Evolutionary conservation across 768 basidiomycete species (phyloP).

Genomic region (Suillus paluster): DNA sequence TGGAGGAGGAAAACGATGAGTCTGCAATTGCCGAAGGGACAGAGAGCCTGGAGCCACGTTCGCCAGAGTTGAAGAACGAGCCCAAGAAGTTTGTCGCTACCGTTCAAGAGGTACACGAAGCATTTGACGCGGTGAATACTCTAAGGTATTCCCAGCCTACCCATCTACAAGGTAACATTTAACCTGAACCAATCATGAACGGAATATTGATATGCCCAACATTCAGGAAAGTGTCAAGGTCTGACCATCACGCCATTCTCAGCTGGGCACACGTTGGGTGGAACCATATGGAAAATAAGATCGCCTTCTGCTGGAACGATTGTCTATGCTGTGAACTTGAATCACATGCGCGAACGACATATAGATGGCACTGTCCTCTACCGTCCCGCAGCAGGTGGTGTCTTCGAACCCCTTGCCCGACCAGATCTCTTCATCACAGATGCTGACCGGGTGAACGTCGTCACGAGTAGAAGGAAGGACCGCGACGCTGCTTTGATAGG

Average conservation of each 20-base stretch:
- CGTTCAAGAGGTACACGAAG: conserved; percentile 84
- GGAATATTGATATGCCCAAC: not conserved
- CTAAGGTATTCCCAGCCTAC: conserved; percentile 95
- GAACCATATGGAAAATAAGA: conserved; percentile 98
- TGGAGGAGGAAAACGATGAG: conserved; percentile 28
- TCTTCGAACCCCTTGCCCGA: conserved; percentile 84
- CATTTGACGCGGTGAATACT: conserved; percentile 90
- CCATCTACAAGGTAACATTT: conserved; percentile 79
- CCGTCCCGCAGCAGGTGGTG: conserved; percentile 70
- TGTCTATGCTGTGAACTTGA: conserved; percentile 92
- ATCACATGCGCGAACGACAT: conserved; percentile 96
- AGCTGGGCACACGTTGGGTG: conserved; percentile 94
- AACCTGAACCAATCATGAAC: conserved; percentile 6
- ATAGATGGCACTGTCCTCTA: conserved; percentile 92
- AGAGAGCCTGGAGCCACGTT: conserved; percentile 13
- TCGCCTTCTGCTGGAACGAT: conserved; percentile 96
- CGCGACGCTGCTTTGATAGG: conserved; percentile 89
- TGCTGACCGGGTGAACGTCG: conserved; percentile 81
- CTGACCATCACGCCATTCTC: conserved; percentile 94
- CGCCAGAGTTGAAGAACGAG: conserved; percentile 22
- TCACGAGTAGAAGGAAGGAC: conserved; percentile 87
- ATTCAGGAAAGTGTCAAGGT: conserved; percentile 84
- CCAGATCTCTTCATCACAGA: conserved; percentile 96
- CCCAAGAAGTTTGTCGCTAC: conserved; percentile 72
- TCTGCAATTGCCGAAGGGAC: conserved; percentile 29